These are phyloP conservation scores for Canavalia ensiformis DNA, from an alignment of 306 rosid genomes.

Conservation along the genomic window DNA sequence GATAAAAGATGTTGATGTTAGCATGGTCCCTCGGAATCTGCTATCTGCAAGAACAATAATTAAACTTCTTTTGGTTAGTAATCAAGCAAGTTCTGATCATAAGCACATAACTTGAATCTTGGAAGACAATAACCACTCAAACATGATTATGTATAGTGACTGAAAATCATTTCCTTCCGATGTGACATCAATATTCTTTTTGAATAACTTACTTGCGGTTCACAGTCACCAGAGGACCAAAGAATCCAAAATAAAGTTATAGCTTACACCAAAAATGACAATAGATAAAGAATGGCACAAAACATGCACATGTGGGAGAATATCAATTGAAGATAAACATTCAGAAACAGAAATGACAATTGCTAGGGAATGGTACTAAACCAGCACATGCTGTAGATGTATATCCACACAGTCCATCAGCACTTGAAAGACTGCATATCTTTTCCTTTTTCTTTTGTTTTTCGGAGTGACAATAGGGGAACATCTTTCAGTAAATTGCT, in stretches of 20 bases:
- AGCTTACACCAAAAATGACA: conserved; percentile 33
- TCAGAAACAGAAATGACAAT: conserved; percentile 31
- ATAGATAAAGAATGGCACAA: conserved; percentile 44
- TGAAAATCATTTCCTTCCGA: conserved; percentile 18
- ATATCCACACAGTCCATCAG: neutral
- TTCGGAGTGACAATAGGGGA: conserved; percentile 2
- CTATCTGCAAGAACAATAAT: conserved; percentile 55
- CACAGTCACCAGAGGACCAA: conserved; percentile 32
- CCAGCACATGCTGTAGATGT: neutral
- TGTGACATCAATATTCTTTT: conserved; percentile 10
- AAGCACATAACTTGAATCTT: conserved; percentile 17
- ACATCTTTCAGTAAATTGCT: conserved; percentile 6
- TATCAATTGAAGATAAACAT: conserved; percentile 5
- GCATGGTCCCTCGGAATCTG: conserved; percentile 63
- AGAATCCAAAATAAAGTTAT: conserved; percentile 42
- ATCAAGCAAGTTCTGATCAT: conserved; percentile 3
- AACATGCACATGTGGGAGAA: conserved; percentile 39
- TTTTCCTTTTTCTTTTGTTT: neutral
- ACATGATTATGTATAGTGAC: conserved; percentile 14
- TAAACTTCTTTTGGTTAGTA: neutral
- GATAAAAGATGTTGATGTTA: conserved; percentile 67
- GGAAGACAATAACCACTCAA: conserved; percentile 4
- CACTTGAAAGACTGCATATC: neutral
- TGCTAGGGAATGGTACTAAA: conserved; percentile 17
- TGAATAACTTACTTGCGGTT: conserved; percentile 34